Conservation (phyloP, 2,329 filamentous ascomycete species). For the Akanthomyces dipterigenus region DNA sequence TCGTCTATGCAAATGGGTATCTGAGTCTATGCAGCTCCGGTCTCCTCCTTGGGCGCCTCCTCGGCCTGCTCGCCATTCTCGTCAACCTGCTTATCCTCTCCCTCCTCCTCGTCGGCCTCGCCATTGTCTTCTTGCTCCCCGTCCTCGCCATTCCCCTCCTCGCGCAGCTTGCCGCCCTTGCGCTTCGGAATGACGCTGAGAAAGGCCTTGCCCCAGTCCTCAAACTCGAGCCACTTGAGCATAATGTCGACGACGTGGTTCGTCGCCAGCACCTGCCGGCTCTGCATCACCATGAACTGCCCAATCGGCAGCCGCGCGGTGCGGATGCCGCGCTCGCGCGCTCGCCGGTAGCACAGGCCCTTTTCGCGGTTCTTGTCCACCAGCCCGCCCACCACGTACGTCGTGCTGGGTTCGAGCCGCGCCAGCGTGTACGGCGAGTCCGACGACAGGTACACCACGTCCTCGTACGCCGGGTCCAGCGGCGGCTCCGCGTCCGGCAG, state of each 20-base stretch:
- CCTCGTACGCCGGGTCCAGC: constrained; percentile 27
- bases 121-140: background rate
- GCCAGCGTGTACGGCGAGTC: constrained; percentile 84
- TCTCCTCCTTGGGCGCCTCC: constrained; percentile 23
- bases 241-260: constrained; percentile 98
- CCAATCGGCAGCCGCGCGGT: constrained; percentile 92
- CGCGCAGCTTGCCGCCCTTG: constrained; percentile 69
- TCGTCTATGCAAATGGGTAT: constrained; percentile 13
- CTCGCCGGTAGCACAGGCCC: constrained; percentile 81
- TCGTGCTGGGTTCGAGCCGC: constrained; percentile 77
- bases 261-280: constrained; percentile 77
- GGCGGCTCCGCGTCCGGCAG: constrained; percentile 27
- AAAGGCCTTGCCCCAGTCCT: constrained; percentile 89
- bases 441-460: constrained; percentile 80
- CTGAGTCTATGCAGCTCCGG: constrained; percentile 5
- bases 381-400: constrained; percentile 87
- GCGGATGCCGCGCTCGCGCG: constrained; percentile 65
- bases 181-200: constrained; percentile 80
- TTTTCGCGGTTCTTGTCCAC: constrained; percentile 97
- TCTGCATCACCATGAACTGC: constrained; percentile 89
- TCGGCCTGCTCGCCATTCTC: constrained; percentile 16
- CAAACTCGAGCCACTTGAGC: constrained; percentile 82
- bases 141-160: constrained; percentile 20
- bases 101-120: constrained; percentile 2
- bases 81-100: constrained; percentile 16